These are phyloP conservation scores for Novymonas esmeraldas DNA, from an alignment of 208 protist genomes.

Conservation along the genomic window DNA sequence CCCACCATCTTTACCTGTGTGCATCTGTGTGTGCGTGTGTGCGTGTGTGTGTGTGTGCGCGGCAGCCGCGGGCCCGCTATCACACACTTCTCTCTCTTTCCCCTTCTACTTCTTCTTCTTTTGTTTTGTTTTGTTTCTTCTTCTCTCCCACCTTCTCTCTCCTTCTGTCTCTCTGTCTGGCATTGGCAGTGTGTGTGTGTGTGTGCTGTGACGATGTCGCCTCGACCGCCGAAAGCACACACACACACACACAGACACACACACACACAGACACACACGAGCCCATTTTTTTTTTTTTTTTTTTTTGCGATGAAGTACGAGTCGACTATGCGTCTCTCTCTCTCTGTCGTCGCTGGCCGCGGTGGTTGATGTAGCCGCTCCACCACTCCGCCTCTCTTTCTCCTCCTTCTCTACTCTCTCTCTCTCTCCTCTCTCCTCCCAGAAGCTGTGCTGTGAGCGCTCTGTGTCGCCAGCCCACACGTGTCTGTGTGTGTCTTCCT, in stretches of 20 bases:
- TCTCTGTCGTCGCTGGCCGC: neutral
- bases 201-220: too few relatives aligned
- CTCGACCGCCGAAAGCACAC: too few relatives aligned
- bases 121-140: neutral
- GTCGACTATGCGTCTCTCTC: neutral
- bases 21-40: too few relatives aligned
- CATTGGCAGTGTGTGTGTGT: too few relatives aligned
- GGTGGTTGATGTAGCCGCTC: neutral
- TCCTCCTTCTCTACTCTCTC: neutral
- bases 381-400: neutral
- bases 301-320: neutral
- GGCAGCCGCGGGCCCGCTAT: too few relatives aligned
- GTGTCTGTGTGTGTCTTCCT: neutral
- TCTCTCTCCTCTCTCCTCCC: neutral
- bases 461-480: too few relatives aligned
- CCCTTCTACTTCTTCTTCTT: neutral
- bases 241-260: too few relatives aligned
- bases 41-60: too few relatives aligned
- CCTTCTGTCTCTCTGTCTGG: neutral
- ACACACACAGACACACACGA: too few relatives aligned
- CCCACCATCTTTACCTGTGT: too few relatives aligned
- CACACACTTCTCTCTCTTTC: neutral
- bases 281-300: too few relatives aligned
- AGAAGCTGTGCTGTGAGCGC: too few relatives aligned
- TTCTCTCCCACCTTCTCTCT: neutral